phyloP scores from a whole-genome alignment of 805 yeast species.

The Cyberlindnera japonica region DNA sequence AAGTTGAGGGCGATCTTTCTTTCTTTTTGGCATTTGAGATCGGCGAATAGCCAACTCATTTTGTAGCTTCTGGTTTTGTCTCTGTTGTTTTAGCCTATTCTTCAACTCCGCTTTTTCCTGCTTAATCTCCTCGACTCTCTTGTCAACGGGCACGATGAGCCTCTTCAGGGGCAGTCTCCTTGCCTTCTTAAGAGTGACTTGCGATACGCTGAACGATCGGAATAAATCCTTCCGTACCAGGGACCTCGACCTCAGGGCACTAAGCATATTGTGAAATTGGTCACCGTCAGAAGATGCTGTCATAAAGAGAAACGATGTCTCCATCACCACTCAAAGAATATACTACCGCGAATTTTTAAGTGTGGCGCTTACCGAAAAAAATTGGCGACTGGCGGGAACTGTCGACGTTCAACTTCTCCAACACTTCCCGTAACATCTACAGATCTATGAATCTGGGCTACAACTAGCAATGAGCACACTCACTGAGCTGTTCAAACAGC shows the following conservation, averaged over 20 bases:
- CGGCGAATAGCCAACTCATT: not conserved
- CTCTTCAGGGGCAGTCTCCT: conserved; percentile 18
- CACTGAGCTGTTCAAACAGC: conserved; percentile 26
- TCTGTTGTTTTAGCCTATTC: conserved; percentile 5
- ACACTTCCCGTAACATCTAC: no score
- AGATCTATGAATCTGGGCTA: no score
- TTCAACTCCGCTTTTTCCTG: conserved; percentile 7
- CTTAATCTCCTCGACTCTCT: conserved; percentile 10
- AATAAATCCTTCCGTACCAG: not conserved
- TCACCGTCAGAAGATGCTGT: no score
- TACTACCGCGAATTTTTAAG: not conserved
- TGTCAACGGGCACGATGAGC: conserved; percentile 15
- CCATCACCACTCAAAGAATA: not conserved
- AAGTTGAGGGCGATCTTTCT: conserved; percentile 9
- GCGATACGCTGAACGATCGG: conserved; percentile 2
- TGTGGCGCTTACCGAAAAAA: not conserved
- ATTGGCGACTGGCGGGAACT: not conserved
- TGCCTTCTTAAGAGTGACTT: conserved; percentile 6
- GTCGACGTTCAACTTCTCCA: not conserved
- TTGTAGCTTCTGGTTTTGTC: not conserved
- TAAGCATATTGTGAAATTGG: no score
- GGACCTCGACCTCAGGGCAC: no score
- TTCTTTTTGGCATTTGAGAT: conserved; percentile 1
- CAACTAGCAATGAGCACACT: conserved; percentile 19
- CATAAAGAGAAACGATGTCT: not conserved